Percentiles rank a stretch among this genome's conserved stretches.
These are phyloP conservation scores for Colletotrichum simmondsii DNA, from an alignment of 2,329 filamentous ascomycete genomes.

Conservation along the genomic window DNA sequence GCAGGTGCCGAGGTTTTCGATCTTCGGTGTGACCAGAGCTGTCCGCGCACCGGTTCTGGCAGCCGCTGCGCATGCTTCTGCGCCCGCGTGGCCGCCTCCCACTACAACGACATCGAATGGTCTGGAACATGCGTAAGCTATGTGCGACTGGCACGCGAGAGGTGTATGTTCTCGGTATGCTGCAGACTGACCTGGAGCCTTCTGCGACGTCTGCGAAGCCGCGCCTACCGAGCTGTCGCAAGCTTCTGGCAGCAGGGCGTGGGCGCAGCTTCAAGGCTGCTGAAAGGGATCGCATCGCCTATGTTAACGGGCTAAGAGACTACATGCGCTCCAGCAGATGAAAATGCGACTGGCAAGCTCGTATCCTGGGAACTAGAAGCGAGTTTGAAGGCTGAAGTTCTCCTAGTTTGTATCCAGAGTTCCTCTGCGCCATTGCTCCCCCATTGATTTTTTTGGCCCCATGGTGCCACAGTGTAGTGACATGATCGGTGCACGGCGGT, in stretches of 20 bases:
- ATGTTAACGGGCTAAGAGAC: not conserved
- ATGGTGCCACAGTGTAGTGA: slow-evolving; percentile 7
- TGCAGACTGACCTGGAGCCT: slow-evolving; percentile 41
- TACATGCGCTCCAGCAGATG: not conserved
- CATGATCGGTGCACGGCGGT: slow-evolving; percentile 2
- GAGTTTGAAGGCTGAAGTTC: not conserved
- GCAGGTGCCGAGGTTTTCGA: slow-evolving; percentile 91
- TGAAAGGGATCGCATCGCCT: slow-evolving; percentile 19
- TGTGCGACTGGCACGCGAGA: slow-evolving; percentile 32
- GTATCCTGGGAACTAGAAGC: not conserved
- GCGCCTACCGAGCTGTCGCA: slow-evolving; percentile 30
- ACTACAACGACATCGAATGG: slow-evolving; percentile 94
- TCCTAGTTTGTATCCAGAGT: not conserved
- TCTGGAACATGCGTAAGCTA: slow-evolving; percentile 49
- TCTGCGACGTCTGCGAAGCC: slow-evolving; percentile 45
- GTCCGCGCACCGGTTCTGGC: slow-evolving; percentile 90
- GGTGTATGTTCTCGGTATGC: not conserved
- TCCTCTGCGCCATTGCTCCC: not conserved
- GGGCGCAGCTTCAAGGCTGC: slow-evolving; percentile 17
- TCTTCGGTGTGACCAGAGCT: slow-evolving; percentile 86
- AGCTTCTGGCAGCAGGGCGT: not conserved
- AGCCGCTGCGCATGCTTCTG: slow-evolving; percentile 91
- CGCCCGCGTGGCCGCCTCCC: slow-evolving; percentile 94
- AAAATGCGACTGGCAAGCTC: not conserved
- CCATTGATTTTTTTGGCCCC: not conserved